These are phyloP conservation scores for Backusella luteola DNA, from an alignment of 192 early-diverging fungal species.

Conservation along the genomic window DNA sequence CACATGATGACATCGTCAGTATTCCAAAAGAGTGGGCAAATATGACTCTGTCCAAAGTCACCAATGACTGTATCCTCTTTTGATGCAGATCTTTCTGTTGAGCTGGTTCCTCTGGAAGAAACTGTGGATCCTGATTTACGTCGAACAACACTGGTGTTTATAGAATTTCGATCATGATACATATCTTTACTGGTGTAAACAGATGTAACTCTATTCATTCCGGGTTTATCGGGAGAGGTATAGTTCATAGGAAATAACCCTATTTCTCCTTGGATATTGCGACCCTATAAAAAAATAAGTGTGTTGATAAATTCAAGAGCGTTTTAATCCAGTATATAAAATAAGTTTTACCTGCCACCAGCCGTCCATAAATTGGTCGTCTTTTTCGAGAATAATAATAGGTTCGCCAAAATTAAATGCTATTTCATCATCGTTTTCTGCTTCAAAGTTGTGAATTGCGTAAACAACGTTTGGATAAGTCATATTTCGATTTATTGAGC, in stretches of 20 bases:
- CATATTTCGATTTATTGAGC: slow-evolving; percentile 7
- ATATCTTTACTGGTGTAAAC: not conserved
- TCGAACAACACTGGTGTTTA: not conserved
- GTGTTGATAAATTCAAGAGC: not conserved
- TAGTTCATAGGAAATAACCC: slow-evolving; percentile 75
- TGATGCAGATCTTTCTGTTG: not conserved
- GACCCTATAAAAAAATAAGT: slow-evolving; percentile 44
- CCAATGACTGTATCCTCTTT: not conserved
- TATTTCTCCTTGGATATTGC: slow-evolving; percentile 56
- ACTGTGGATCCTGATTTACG: not conserved
- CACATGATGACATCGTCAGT: not conserved
- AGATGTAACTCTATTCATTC: not conserved
- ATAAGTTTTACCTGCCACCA: slow-evolving; percentile 66
- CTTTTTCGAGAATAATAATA: slow-evolving; percentile 65
- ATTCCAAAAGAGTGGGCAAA: not conserved
- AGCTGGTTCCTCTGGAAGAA: not conserved
- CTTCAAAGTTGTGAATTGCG: slow-evolving; percentile 56
- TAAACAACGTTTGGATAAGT: slow-evolving; percentile 44
- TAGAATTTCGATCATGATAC: not conserved
- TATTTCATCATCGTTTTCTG: slow-evolving; percentile 71
- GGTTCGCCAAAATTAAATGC: slow-evolving; percentile 67
- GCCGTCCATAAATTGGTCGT: slow-evolving; percentile 72
- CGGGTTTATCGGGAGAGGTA: slow-evolving; percentile 33
- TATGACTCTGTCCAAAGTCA: not conserved
- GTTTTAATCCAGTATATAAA: not conserved